phyloP scores from a whole-genome alignment of 2,329 filamentous ascomycete species.

The Boeremia lycopersici region DNA sequence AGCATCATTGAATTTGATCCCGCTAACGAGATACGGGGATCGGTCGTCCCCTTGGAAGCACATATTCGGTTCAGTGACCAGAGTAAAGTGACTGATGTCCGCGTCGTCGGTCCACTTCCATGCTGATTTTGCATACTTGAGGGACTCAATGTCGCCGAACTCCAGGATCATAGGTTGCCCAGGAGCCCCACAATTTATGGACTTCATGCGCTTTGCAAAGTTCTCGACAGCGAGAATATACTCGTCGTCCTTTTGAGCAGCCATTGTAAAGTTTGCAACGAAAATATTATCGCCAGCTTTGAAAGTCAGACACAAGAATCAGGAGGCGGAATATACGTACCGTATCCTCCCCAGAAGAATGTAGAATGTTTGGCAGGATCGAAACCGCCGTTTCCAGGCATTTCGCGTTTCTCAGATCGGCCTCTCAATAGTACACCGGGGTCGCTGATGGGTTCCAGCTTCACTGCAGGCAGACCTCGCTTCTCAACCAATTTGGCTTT shows the following conservation, averaged over 20 bases:
- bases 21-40: constrained; percentile 29
- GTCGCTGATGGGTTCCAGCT: constrained; percentile 24
- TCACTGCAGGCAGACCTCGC: constrained; percentile 8
- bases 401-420: constrained; percentile 24
- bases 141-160: constrained; percentile 21
- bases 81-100: constrained; percentile 28
- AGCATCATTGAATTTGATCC: constrained; percentile 25
- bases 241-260: constrained; percentile 25
- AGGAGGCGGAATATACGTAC: constrained; percentile 8
- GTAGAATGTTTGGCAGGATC: constrained; percentile 22
- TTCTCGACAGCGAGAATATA: constrained; percentile 30
- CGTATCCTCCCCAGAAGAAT: constrained; percentile 31
- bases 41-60: constrained; percentile 33
- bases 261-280: constrained; percentile 31
- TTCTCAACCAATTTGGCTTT: background rate
- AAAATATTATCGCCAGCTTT: constrained; percentile 29
- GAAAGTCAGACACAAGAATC: background rate
- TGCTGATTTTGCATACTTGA: constrained; percentile 22
- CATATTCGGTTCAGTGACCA: constrained; percentile 31
- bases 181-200: constrained; percentile 25
- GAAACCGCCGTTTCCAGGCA: constrained; percentile 21
- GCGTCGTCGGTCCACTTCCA: constrained; percentile 34
- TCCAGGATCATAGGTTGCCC: constrained; percentile 21
- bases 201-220: constrained; percentile 31
- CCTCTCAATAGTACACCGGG: constrained; percentile 20